Base-by-base conservation (phyloP, 768 basidiomycete genomes). In the Pleurotus ostreatus region DNA sequence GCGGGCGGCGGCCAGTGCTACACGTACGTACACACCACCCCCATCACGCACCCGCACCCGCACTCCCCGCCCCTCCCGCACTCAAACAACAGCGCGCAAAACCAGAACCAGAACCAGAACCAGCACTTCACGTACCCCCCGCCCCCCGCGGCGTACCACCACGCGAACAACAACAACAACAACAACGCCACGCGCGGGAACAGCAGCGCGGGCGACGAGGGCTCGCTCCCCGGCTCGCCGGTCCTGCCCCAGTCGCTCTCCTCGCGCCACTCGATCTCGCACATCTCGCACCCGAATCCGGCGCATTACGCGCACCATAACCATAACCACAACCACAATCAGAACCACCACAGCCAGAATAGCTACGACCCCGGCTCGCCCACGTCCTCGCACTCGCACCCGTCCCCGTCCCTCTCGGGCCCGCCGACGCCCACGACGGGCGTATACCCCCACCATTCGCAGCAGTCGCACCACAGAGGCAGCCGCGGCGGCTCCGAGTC, bases 191-290 rank as follows among this genome's bases (percentile, higher is more conserved):
- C 20, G 20, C 20, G 20, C 5, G 23, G 4, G 23, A 25, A 25
- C 5, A 34, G 11, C 11, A 11, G 3, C 11, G 30, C 0, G 30
- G 30, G 11, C 9, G 30, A 34, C 30, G 30, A 34, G 30, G 30
- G 30, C 1, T 34, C 30, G 65, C 70, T 12, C 62, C 67, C 40
- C 46, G 51, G 12, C 22, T 41, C 74, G 58, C 55, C 71, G 67
- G 9, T 57, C 1, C 67, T 23, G 13, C 68, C 66, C 2, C 62
- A 65, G 1, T 65, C 78, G 3, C 68, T 75, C 2, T 68, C 75
- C 3, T 83, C 81, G n/a, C 78, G 83, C 8, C 78, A 82, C 41
- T 83, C 82, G 5, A 81, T 84, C 22, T 82, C 82, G 0, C 82
- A 83, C 56, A 79, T 84, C 20, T 82, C 81, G 0, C 80, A 82